A percentile compares a stretch with the other conserved stretches of the same genome.
Evolutionary conservation across 2,329 filamentous ascomycete genomes (phyloP).

Genomic region (Ophiostoma tasmaniense): DNA sequence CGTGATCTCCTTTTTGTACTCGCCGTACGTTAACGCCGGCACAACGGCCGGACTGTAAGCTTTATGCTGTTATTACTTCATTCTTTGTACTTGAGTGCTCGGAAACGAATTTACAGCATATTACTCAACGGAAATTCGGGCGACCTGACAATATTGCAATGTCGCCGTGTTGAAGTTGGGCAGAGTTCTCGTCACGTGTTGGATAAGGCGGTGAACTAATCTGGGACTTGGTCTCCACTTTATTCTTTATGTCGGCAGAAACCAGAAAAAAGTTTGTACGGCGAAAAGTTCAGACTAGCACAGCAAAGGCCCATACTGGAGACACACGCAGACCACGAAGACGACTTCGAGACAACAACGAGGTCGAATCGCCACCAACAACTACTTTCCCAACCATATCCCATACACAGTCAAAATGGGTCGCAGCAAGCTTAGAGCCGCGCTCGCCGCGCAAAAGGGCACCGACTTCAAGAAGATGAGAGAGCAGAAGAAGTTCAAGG

Average conservation of each 20-base stretch:
- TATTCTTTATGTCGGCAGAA: background rate
- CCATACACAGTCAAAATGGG: constrained; percentile 18
- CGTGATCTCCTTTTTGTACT: background rate
- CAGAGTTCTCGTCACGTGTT: background rate
- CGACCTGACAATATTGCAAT: background rate
- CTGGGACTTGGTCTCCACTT: background rate
- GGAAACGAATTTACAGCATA: too few relatives aligned
- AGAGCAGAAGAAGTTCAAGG: constrained; percentile 40
- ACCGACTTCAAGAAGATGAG: constrained; percentile 45
- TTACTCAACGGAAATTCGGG: background rate
- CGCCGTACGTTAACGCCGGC: too few relatives aligned
- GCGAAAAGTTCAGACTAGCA: background rate
- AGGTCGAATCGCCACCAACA: background rate
- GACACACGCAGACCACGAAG: background rate
- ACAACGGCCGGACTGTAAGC: too few relatives aligned
- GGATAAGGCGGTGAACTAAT: constrained; percentile 14
- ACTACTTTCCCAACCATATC: background rate
- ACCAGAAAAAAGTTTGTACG: constrained; percentile 11
- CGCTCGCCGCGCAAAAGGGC: constrained; percentile 47
- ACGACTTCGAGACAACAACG: background rate
- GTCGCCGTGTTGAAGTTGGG: background rate
- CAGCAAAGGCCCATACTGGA: background rate
- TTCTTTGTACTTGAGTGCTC: too few relatives aligned
- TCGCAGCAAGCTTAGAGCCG: constrained; percentile 43
- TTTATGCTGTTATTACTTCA: too few relatives aligned